Evolutionary conservation across 2,329 filamentous ascomycete species (phyloP).

Genomic region (Ceratocystiopsis minuta): DNA sequence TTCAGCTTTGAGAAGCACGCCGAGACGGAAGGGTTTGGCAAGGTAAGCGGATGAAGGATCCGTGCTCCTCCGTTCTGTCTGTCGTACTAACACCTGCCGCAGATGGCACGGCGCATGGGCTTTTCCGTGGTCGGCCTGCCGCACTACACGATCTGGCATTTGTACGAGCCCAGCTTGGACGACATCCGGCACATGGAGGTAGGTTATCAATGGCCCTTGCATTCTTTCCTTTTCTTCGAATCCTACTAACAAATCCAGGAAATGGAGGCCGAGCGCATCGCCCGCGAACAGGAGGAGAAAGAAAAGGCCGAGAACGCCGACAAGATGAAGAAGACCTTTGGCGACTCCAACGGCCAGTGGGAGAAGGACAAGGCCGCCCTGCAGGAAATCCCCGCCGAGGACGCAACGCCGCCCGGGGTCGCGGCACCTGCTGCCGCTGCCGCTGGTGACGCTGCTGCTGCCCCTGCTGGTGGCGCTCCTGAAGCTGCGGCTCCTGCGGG

Average conservation of each 20-base stretch:
- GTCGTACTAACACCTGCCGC: background rate
- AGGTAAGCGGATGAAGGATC: constrained; percentile 38
- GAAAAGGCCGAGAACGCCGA: constrained; percentile 54
- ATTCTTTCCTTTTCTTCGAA: background rate
- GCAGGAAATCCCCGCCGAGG: constrained; percentile 44
- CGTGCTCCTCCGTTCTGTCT: constrained; percentile 3
- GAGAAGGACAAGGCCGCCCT: constrained; percentile 76
- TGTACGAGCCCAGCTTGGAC: constrained; percentile 97
- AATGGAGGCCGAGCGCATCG: constrained; percentile 77
- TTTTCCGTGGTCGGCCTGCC: constrained; percentile 90
- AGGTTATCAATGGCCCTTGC: constrained; percentile 10
- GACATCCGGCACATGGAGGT: constrained; percentile 94
- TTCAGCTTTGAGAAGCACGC: constrained; percentile 98
- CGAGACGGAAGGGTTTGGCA: constrained; percentile 95
- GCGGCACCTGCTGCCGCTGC: background rate
- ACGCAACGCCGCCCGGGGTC: constrained; percentile 17
- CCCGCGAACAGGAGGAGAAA: constrained; percentile 63
- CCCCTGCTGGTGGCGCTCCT: constrained; percentile 15
- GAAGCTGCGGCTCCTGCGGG: constrained; percentile 1
- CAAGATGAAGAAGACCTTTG: constrained; percentile 66
- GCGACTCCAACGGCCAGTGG: constrained; percentile 63
- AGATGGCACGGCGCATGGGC: constrained; percentile 96
- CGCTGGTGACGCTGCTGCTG: background rate
- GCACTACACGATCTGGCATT: constrained; percentile 98
- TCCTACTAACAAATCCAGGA: constrained; percentile 31